Percentiles rank a stretch among this genome's conserved stretches.
Evolutionary conservation across 2,329 filamentous ascomycete genomes (phyloP).

Genomic region (Talaromyces sp.): DNA sequence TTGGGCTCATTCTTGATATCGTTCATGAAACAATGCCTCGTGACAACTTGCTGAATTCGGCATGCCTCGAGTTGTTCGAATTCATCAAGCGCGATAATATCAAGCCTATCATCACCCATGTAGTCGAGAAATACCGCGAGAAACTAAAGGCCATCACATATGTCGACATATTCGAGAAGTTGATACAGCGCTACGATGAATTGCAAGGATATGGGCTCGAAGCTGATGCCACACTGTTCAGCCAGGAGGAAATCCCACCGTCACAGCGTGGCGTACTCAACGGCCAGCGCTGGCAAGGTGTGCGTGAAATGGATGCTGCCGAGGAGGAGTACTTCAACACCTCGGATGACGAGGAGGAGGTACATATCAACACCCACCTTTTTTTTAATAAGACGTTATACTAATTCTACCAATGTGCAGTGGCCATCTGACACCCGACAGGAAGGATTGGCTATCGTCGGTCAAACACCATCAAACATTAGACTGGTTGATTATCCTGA

Average conservation of each 20-base stretch:
- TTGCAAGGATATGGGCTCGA: conserved; percentile 64
- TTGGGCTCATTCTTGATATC: conserved; percentile 81
- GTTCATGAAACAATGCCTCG: conserved; percentile 81
- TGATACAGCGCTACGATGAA: conserved; percentile 76
- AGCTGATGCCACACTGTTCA: conserved; percentile 63
- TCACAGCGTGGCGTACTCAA: conserved; percentile 48
- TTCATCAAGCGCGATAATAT: conserved; percentile 79
- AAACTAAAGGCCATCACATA: conserved; percentile 73
- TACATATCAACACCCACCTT: conserved; percentile 19
- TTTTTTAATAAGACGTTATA: not conserved
- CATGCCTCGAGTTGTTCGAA: conserved; percentile 90
- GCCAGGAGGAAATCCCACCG: conserved; percentile 64
- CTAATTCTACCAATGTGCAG: conserved; percentile 19
- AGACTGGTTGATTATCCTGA: conserved; percentile 90
- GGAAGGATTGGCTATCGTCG: conserved; percentile 31
- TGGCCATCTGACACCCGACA: conserved; percentile 37
- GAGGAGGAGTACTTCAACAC: conserved; percentile 95
- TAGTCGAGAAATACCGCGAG: conserved; percentile 80
- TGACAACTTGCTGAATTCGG: conserved; percentile 90
- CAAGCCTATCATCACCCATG: conserved; percentile 75
- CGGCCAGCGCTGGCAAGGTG: conserved; percentile 62
- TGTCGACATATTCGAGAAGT: conserved; percentile 75
- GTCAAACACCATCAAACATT: conserved; percentile 56
- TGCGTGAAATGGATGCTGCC: conserved; percentile 78
- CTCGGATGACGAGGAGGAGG: conserved; percentile 79